phyloP scores from a whole-genome alignment of 805 yeast genomes.

The Grigorovia humatica region DNA sequence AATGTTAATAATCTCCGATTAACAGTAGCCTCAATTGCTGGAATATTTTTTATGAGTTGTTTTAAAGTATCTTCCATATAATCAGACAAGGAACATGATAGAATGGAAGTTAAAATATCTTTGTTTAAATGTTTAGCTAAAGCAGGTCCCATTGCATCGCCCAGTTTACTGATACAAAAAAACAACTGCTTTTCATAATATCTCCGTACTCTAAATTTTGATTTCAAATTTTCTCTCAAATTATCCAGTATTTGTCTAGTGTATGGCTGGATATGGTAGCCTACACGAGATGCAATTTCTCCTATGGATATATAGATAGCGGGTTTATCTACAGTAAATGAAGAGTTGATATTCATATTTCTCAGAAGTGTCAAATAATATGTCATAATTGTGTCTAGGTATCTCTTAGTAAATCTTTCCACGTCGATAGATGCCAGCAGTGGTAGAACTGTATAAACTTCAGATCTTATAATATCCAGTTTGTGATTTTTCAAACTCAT shows the following conservation, averaged over 20 bases:
- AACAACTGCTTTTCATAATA: conserved; percentile 80
- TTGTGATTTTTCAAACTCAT: conserved; percentile 70
- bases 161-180: conserved; percentile 77
- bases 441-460: conserved; percentile 77
- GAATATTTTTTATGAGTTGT: conserved; percentile 59
- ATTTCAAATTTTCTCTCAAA: conserved; percentile 64
- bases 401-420: conserved; percentile 63
- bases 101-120: conserved; percentile 67
- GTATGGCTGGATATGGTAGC: conserved; percentile 77
- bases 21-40: conserved; percentile 66
- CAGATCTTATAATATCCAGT: conserved; percentile 64
- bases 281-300: conserved; percentile 62
- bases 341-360: conserved; percentile 37
- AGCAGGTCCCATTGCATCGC: conserved; percentile 87
- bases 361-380: conserved; percentile 72
- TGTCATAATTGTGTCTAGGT: conserved; percentile 67
- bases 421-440: conserved; percentile 71
- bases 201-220: conserved; percentile 43
- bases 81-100: conserved; percentile 75
- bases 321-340: conserved; percentile 45
- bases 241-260: conserved; percentile 79
- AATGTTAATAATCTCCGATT: conserved; percentile 61
- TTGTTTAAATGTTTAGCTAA: conserved; percentile 78
- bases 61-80: conserved; percentile 69
- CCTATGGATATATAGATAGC: conserved; percentile 76